These are phyloP conservation scores for Penicillium silybi DNA, from an alignment of 495 filamentous ascomycete species.

Conservation along the genomic window DNA sequence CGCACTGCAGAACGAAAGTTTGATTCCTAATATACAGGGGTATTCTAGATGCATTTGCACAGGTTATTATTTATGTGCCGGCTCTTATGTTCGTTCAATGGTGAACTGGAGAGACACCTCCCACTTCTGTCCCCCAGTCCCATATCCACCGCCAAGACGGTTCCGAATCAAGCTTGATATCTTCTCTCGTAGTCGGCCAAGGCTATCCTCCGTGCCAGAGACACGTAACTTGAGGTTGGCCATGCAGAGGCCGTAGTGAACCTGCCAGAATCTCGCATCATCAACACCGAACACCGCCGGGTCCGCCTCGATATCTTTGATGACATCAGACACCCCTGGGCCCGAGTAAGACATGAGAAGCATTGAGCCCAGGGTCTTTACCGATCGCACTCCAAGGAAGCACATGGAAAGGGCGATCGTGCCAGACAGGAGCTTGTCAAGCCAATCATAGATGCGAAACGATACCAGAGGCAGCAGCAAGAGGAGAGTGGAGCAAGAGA, in stretches of 20 bases:
- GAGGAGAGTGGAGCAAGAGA: conserved; percentile 76
- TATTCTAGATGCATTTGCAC: conserved; percentile 1
- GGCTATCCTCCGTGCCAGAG: conserved; percentile 58
- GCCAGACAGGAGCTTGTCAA: conserved; percentile 77
- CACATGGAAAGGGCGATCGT: conserved; percentile 85
- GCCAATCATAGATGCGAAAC: conserved; percentile 66
- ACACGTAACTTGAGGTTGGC: conserved; percentile 83
- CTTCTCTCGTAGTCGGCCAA: conserved; percentile 65
- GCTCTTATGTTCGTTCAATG: conserved; percentile 28
- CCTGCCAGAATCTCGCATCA: conserved; percentile 96
- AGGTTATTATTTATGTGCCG: background rate
- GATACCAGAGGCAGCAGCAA: conserved; percentile 79
- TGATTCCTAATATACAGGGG: conserved; percentile 8
- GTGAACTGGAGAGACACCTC: conserved; percentile 64
- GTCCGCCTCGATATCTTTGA: conserved; percentile 80
- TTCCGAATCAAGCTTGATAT: conserved; percentile 78
- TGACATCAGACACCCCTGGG: conserved; percentile 64
- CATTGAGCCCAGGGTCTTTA: conserved; percentile 83
- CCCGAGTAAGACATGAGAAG: conserved; percentile 85
- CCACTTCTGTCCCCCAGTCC: conserved; percentile 78
- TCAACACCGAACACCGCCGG: conserved; percentile 70
- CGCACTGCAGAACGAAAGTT: background rate
- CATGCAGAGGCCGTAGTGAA: conserved; percentile 95
- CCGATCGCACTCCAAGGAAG: conserved; percentile 72
- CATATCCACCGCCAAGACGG: conserved; percentile 82